Evolutionary conservation across 164 flowering plant species (phyloP).

Genomic region (Magnolia kwangsiensis): DNA sequence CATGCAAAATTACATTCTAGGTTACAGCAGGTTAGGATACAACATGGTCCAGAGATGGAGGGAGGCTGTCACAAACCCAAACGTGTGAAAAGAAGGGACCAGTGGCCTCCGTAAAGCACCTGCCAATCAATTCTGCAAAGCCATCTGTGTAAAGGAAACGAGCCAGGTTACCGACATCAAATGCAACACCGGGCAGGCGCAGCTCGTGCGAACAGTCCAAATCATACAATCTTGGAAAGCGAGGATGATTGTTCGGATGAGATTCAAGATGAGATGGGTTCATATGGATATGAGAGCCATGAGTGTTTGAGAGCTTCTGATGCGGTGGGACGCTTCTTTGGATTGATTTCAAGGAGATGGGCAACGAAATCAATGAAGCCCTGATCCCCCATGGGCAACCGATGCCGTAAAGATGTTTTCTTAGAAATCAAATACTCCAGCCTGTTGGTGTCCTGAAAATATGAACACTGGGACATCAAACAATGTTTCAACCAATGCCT

Average conservation of each 20-base stretch:
- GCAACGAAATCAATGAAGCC: constrained; percentile 90
- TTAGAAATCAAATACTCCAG: constrained; percentile 91
- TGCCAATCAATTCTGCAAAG: background rate
- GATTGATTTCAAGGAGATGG: constrained; percentile 84
- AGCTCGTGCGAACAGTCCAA: background rate
- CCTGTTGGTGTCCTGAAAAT: constrained; percentile 75
- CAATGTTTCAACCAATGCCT: background rate
- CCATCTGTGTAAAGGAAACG: background rate
- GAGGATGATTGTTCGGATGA: background rate
- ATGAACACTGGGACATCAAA: background rate
- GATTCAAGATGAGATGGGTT: constrained; percentile 83
- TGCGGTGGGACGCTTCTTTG: constrained; percentile 90
- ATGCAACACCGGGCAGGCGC: background rate
- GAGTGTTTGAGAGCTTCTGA: constrained; percentile 88
- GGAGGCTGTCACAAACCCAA: constrained; percentile 17
- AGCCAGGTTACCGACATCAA: background rate
- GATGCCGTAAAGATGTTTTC: constrained; percentile 85
- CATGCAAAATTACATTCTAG: constrained; percentile 33
- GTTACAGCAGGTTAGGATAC: constrained; percentile 30
- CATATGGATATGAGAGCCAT: constrained; percentile 93
- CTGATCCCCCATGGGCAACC: constrained; percentile 95
- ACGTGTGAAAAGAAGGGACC: constrained; percentile 16
- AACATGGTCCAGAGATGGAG: constrained; percentile 15
- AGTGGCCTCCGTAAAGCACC: background rate
- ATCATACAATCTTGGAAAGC: background rate